Conservation (phyloP, 805 yeast species). For the Lipomyces chichibuensis region DNA sequence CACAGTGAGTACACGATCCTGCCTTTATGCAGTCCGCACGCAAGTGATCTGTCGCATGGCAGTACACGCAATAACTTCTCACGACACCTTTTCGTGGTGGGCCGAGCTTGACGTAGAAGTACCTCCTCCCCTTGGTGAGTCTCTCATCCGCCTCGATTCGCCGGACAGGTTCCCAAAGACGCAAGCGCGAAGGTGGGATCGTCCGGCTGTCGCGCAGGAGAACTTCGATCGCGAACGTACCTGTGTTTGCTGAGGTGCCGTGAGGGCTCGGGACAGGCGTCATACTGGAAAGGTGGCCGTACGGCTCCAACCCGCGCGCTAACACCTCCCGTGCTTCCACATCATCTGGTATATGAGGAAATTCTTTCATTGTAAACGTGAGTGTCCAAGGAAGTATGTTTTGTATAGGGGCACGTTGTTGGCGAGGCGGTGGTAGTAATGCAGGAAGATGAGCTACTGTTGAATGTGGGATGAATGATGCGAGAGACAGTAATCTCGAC, state of each 20-base stretch:
- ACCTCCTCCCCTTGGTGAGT: neutral
- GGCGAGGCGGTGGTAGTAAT: neutral
- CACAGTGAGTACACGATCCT: neutral
- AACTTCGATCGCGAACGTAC: neutral
- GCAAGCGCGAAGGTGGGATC: neutral
- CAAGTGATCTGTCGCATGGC: neutral
- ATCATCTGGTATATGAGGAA: neutral
- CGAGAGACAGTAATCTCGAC: neutral
- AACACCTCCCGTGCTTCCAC: neutral
- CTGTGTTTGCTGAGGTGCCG: neutral
- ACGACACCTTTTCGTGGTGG: neutral
- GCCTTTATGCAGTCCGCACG: neutral
- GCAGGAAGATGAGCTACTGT: neutral
- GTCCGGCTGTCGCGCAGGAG: neutral
- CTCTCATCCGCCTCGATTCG: no score
- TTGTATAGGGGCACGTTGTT: neutral
- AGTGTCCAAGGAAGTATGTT: neutral
- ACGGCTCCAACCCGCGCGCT: neutral
- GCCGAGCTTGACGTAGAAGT: neutral
- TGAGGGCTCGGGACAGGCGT: neutral
- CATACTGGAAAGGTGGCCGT: neutral
- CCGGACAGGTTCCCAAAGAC: neutral
- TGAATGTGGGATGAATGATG: neutral
- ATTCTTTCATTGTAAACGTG: neutral
- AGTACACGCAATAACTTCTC: neutral